Base-by-base conservation (phyloP, 306 rosid species). In the Rosa chinensis region DNA sequence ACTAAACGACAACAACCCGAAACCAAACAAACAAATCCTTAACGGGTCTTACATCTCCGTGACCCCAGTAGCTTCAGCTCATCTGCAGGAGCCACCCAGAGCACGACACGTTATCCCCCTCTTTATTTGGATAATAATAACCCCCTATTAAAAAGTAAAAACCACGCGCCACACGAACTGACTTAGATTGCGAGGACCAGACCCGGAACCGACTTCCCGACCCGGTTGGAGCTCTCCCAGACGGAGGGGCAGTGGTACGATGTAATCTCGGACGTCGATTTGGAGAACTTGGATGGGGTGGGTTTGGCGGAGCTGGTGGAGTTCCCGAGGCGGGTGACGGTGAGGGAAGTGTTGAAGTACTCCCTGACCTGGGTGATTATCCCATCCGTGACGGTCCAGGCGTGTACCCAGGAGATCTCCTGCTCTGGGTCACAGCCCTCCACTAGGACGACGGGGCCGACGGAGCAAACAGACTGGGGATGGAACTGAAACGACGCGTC, bases 121-220 rank as follows among this genome's bases (percentile, higher is more conserved):
- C 37, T 48, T 83, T 85, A 78, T 85, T 83, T n/a, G 1, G 8
- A 67, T 66, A 17, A 16, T 37, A 28, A 16, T 8, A 66, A 64
- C 5, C 5, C 2, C 4, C 2, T 58, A 58, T 16, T 7, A n/a
- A 8, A 8, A 8, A 7, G 1, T 55, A 6, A 56, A 8, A 32
- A 39, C 25, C 48, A 39, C 43, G 43, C 69, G n/a, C 47, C 45
- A 37, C 25, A 35, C 0, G 37, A 12, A 14, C 2, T 0, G 23
- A 47, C 8, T 76, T 84, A 92, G 43, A 94, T 86, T 1, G 99
- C 97, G 44, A 95, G 93, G 50, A 95, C 98, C 40, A 95, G 86
- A 50, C 99, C 98, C 48, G 99, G 99, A 0, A 95, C 91, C n/a
- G 99, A 91, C 82, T 95, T 90, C 0, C 98, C 97, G 78, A 87